Percentiles rank a stretch among this genome's conserved stretches.
Evolutionary conservation across 2,329 filamentous ascomycete species (phyloP).

Genomic region (Colletotrichum somersetense): DNA sequence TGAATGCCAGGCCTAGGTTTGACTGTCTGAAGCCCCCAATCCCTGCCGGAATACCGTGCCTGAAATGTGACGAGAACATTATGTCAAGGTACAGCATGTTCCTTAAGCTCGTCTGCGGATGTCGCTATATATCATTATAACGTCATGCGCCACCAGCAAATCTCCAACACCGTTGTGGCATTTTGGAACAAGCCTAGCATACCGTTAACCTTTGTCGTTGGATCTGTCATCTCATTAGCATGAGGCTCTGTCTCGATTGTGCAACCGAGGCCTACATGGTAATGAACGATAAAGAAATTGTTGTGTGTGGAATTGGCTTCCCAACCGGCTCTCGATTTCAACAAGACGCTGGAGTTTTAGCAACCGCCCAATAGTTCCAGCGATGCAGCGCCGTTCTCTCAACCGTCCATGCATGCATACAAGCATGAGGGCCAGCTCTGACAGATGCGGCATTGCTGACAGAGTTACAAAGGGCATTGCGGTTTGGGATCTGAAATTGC

Average conservation of each 20-base stretch:
- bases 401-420: neutral
- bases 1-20: too few relatives aligned
- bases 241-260: conserved; percentile 24
- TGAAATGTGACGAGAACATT: neutral
- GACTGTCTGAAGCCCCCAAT: neutral
- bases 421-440: neutral
- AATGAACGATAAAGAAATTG: conserved; percentile 13
- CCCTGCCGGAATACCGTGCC: neutral
- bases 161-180: neutral
- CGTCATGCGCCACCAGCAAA: neutral
- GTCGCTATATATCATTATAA: neutral
- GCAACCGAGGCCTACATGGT: neutral
- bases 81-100: too few relatives aligned
- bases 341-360: neutral
- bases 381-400: conserved; percentile 4
- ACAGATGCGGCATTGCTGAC: conserved; percentile 10
- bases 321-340: neutral
- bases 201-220: neutral
- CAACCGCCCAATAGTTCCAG: neutral
- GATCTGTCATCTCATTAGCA: conserved; percentile 1
- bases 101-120: neutral
- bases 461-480: neutral
- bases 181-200: neutral
- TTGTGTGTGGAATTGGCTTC: neutral
- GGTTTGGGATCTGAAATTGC: neutral